Evolutionary conservation across 495 filamentous ascomycete genomes (phyloP).

Genomic region (Xylaria acuta): DNA sequence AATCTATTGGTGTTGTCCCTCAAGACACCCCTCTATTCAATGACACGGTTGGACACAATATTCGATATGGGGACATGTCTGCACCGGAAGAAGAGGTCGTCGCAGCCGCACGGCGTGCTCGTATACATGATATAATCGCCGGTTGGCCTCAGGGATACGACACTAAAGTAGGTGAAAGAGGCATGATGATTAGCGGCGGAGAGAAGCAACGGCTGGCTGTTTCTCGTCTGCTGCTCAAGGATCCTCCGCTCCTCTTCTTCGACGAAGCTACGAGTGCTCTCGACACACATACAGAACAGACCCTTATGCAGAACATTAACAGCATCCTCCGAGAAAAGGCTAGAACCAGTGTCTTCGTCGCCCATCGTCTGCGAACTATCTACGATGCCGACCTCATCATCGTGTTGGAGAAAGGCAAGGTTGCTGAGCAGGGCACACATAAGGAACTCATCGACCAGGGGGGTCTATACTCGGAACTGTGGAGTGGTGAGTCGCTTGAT

Average conservation of each 20-base stretch:
- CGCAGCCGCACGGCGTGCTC: constrained; percentile 78
- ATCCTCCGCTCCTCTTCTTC: constrained; percentile 92
- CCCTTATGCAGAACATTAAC: constrained; percentile 90
- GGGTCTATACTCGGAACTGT: constrained; percentile 88
- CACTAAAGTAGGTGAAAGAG: constrained; percentile 93
- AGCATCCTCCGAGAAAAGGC: constrained; percentile 87
- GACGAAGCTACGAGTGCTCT: constrained; percentile 97
- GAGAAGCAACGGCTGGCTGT: constrained; percentile 96
- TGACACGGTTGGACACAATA: constrained; percentile 92
- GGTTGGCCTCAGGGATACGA: constrained; percentile 83
- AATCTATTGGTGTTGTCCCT: constrained; percentile 91
- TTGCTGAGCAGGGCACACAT: constrained; percentile 88
- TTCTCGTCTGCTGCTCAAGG: constrained; percentile 84
- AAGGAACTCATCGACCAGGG: constrained; percentile 76
- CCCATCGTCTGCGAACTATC: constrained; percentile 90
- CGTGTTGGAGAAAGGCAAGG: constrained; percentile 80
- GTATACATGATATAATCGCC: constrained; percentile 82
- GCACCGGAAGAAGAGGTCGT: constrained; percentile 75
- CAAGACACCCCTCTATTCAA: constrained; percentile 98
- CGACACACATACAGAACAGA: constrained; percentile 95
- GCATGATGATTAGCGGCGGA: constrained; percentile 97
- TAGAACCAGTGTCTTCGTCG: constrained; percentile 91
- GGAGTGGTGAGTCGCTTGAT: constrained; percentile 71
- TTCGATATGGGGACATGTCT: constrained; percentile 87
- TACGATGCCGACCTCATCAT: constrained; percentile 95